A percentile compares a stretch with the other conserved stretches of the same genome.
Evolutionary conservation across 2,329 filamentous ascomycete genomes (phyloP).

Genomic region (Uncinocarpus reesii): DNA sequence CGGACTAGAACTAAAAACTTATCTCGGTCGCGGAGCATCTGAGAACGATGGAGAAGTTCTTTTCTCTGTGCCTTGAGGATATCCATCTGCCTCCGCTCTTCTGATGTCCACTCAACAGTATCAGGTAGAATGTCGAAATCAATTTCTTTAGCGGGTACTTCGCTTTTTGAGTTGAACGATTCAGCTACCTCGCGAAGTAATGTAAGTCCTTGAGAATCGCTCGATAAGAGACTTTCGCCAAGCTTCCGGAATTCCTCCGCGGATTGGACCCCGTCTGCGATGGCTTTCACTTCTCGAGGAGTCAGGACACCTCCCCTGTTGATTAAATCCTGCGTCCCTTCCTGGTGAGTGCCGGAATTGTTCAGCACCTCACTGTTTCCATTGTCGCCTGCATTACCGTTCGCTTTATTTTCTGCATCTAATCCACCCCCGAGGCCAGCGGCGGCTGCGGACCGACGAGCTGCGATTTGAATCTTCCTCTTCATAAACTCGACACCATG

Average conservation of each 20-base stretch:
- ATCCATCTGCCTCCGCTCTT: constrained; percentile 18
- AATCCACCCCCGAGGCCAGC: too few species aligned
- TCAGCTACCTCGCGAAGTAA: constrained; percentile 2
- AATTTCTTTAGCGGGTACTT: background rate
- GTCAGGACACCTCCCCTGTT: constrained; percentile 36
- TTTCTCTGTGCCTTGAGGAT: constrained; percentile 15
- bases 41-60: constrained; percentile 22
- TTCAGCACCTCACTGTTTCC: constrained; percentile 23
- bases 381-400: constrained; percentile 20
- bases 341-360: constrained; percentile 17
- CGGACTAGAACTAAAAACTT: constrained; percentile 36
- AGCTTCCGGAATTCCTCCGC: constrained; percentile 35
- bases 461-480: constrained; percentile 20
- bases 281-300: constrained; percentile 34
- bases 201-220: constrained; percentile 21
- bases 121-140: constrained; percentile 14
- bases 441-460: constrained; percentile 6
- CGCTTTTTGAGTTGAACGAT: background rate
- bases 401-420: constrained; percentile 18
- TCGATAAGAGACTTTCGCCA: constrained; percentile 31
- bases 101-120: constrained; percentile 15
- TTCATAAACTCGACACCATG: constrained; percentile 40
- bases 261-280: constrained; percentile 29
- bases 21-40: constrained; percentile 35
- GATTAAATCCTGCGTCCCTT: constrained; percentile 19